phyloP scores from a whole-genome alignment of 2,329 filamentous ascomycete species.

The Coleophoma eucalyptorum region DNA sequence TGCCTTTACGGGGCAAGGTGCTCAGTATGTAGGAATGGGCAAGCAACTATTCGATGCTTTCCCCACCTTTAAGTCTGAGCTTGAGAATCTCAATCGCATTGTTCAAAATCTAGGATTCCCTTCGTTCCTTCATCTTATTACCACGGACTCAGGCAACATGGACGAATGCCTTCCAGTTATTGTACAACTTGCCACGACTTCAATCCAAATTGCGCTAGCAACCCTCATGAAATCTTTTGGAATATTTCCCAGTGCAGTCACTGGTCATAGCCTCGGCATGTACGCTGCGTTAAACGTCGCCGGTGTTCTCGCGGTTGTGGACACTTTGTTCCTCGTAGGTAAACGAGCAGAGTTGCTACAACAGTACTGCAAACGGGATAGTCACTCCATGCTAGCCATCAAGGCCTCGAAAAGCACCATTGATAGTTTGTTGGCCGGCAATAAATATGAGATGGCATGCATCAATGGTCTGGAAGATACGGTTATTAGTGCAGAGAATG shows the following conservation, averaged over 20 bases:
- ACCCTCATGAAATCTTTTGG: slow-evolving; percentile 53
- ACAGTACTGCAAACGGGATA: slow-evolving; percentile 60
- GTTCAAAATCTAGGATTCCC: slow-evolving; percentile 18
- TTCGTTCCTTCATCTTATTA: slow-evolving; percentile 33
- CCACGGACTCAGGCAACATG: slow-evolving; percentile 32
- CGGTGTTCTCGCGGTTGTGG: slow-evolving; percentile 64
- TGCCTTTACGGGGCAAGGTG: slow-evolving; percentile 9
- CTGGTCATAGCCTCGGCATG: slow-evolving; percentile 66
- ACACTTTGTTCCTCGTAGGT: slow-evolving; percentile 69
- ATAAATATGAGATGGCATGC: slow-evolving; percentile 52
- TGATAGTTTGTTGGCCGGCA: slow-evolving; percentile 28
- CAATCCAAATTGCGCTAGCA: slow-evolving; percentile 52
- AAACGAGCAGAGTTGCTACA: slow-evolving; percentile 61
- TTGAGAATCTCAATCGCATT: slow-evolving; percentile 18
- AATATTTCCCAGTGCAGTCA: slow-evolving; percentile 48
- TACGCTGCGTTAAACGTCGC: slow-evolving; percentile 69
- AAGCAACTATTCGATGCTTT: slow-evolving; percentile 24
- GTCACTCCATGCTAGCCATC: slow-evolving; percentile 62
- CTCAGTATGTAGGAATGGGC: slow-evolving; percentile 31
- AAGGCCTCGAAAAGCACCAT: slow-evolving; percentile 44
- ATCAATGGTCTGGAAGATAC: slow-evolving; percentile 72
- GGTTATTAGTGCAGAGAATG: slow-evolving; percentile 57
- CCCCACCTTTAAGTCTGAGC: slow-evolving; percentile 27
- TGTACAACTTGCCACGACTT: slow-evolving; percentile 48
- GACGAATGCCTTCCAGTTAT: slow-evolving; percentile 43